Percentiles rank a stretch among this genome's conserved stretches.
These are phyloP conservation scores for Pseudonitzschia delicatissima DNA, from an alignment of 108 stramenopile genomes.

Conservation along the genomic window DNA sequence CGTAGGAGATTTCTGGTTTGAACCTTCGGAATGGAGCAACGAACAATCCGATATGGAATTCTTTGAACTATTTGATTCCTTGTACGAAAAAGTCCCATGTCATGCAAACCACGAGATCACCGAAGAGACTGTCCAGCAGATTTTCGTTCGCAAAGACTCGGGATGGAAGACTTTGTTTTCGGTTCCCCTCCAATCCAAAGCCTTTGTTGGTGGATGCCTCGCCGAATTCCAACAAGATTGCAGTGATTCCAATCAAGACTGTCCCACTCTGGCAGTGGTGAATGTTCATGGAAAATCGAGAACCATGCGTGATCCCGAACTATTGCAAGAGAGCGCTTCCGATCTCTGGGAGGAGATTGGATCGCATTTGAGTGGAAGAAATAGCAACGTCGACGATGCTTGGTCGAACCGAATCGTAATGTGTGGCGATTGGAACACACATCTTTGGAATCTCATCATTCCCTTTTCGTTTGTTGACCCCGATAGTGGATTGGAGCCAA, in stretches of 20 bases:
- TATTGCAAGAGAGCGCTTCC: neutral
- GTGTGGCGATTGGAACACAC: constrained; percentile 9
- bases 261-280: neutral
- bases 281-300: constrained; percentile 12
- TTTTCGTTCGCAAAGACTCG: neutral
- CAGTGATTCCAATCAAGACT: neutral
- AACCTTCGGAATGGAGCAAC: too few species aligned
- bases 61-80: neutral
- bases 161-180: neutral
- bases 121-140: neutral
- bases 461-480: neutral
- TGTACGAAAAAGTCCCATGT: constrained; percentile 1
- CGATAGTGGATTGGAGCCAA: neutral
- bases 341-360: neutral
- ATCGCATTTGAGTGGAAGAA: neutral
- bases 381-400: neutral
- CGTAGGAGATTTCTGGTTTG: neutral
- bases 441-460: neutral
- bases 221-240: neutral
- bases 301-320: constrained; percentile 1
- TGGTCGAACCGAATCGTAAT: neutral
- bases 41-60: neutral
- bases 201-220: constrained; percentile 5
- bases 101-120: neutral
- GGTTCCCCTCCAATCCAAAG: neutral